Percentiles rank a stretch among this genome's conserved stretches.
phyloP scores from a whole-genome alignment of 371 early-diverging fungal species.

The Actinomucor elegans region DNA sequence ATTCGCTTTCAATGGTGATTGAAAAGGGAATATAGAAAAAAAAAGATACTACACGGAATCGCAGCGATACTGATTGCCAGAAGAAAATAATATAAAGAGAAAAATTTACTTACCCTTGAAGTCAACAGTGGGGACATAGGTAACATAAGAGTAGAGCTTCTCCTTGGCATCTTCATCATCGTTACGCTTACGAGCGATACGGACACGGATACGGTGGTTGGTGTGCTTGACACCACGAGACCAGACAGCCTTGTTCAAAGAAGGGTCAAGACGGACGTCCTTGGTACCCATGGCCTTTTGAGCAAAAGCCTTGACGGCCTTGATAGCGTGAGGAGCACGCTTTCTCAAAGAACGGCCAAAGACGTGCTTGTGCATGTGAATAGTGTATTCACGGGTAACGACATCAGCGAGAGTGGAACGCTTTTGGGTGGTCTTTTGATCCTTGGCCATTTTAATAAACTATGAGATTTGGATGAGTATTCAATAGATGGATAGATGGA shows the following conservation, averaged over 20 bases:
- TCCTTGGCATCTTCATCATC: conserved; percentile 93
- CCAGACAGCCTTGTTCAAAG: conserved; percentile 87
- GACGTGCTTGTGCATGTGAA: conserved; percentile 92
- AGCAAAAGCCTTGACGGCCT: conserved; percentile 88
- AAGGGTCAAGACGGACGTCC: conserved; percentile 80
- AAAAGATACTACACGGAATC: conserved; percentile 7
- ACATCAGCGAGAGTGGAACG: conserved; percentile 67
- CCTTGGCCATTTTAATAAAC: conserved; percentile 46
- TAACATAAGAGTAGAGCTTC: conserved; percentile 91
- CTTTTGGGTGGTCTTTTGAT: conserved; percentile 47
- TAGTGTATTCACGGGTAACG: conserved; percentile 93
- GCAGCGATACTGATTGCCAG: conserved; percentile 9
- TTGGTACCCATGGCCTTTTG: conserved; percentile 86
- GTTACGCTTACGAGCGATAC: conserved; percentile 89
- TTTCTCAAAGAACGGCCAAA: conserved; percentile 89
- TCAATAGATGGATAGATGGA: too few relatives aligned
- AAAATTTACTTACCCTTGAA: conserved; percentile 72
- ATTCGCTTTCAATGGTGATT: too few relatives aligned
- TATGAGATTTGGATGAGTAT: not conserved
- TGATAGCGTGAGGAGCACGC: conserved; percentile 93
- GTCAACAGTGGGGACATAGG: conserved; percentile 79
- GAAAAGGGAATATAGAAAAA: too few relatives aligned
- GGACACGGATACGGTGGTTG: conserved; percentile 91
- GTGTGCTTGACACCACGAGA: conserved; percentile 87
- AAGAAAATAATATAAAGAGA: not conserved